phyloP scores from a whole-genome alignment of 2,329 filamentous ascomycete genomes.

The Fusarium vanettenii region DNA sequence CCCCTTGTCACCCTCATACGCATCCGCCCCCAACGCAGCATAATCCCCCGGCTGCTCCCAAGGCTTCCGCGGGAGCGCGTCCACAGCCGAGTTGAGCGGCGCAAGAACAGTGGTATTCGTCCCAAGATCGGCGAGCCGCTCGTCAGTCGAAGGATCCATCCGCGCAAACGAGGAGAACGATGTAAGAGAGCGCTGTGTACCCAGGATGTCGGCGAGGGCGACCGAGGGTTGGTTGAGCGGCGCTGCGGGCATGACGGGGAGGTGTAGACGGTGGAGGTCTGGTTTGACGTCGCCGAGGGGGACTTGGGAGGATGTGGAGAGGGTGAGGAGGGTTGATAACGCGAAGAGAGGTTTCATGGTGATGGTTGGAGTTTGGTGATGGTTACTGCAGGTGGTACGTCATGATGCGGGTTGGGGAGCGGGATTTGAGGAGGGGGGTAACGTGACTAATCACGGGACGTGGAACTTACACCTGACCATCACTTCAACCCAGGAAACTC shows the following conservation, averaged over 20 bases:
- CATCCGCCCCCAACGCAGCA: conserved; percentile 70
- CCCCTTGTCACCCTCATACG: conserved; percentile 81
- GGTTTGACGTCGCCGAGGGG: conserved; percentile 18
- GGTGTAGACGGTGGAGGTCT: conserved; percentile 27
- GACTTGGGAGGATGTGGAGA: conserved; percentile 16
- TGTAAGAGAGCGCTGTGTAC: conserved; percentile 80
- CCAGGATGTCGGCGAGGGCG: conserved; percentile 86
- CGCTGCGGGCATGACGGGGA: conserved; percentile 44
- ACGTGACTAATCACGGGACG: conserved; percentile 32
- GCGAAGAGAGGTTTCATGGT: conserved; percentile 38
- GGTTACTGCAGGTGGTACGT: conserved; percentile 20
- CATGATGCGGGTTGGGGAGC: conserved; percentile 23
- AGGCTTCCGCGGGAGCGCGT: conserved; percentile 82
- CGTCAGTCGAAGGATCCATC: conserved; percentile 75
- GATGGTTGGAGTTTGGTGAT: not conserved
- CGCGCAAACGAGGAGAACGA: conserved; percentile 86
- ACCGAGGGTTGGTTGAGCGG: conserved; percentile 60
- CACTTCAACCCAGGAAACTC: not conserved
- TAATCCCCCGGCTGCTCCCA: conserved; percentile 87
- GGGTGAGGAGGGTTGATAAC: conserved; percentile 26
- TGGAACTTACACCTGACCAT: not conserved
- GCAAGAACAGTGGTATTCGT: conserved; percentile 87
- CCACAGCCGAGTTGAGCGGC: conserved; percentile 85
- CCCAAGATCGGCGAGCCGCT: conserved; percentile 73
- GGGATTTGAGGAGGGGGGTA: not conserved